A percentile compares a stretch with the other conserved stretches of the same genome.
Conservation (phyloP, 805 yeast genomes). For the Yamadazyma insecticola region DNA sequence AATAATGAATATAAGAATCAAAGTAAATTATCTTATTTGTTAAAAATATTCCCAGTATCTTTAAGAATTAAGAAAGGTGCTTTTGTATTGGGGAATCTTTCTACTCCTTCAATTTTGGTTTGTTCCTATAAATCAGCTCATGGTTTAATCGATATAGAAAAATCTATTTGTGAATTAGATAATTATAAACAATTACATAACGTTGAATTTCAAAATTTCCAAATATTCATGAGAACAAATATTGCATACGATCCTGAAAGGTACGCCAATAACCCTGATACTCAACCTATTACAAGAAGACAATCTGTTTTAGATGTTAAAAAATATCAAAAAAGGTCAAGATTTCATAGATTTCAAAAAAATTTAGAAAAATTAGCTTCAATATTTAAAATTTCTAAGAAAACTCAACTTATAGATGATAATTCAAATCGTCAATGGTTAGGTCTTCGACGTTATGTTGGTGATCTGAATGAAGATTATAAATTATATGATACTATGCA, state of each 20-base stretch:
- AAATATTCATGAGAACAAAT: constrained; percentile 64
- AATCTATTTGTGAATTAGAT: constrained; percentile 49
- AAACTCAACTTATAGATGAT: constrained; percentile 1
- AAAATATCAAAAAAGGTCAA: constrained; percentile 1
- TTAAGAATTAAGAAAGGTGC: constrained; percentile 62
- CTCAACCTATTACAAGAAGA: constrained; percentile 1
- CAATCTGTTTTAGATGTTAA: background rate
- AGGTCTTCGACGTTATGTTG: constrained; percentile 71
- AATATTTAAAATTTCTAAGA: background rate
- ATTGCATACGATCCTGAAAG: constrained; percentile 49
- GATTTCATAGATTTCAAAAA: background rate
- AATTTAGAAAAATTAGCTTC: background rate
- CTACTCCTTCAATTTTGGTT: constrained; percentile 70
- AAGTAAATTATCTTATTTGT: constrained; percentile 14
- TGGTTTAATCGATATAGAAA: constrained; percentile 55
- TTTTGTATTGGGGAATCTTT: constrained; percentile 71
- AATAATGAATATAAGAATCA: constrained; percentile 2
- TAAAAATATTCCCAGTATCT: constrained; percentile 56
- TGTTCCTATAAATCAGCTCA: constrained; percentile 51
- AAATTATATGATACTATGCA: constrained; percentile 25
- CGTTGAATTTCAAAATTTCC: constrained; percentile 47
- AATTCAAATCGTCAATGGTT: constrained; percentile 50
- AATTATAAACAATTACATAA: constrained; percentile 44
- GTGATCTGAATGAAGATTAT: constrained; percentile 25
- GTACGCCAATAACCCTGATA: background rate